Conservation (phyloP, 2,329 filamentous ascomycete species). For the Aspergillus texensis region DNA sequence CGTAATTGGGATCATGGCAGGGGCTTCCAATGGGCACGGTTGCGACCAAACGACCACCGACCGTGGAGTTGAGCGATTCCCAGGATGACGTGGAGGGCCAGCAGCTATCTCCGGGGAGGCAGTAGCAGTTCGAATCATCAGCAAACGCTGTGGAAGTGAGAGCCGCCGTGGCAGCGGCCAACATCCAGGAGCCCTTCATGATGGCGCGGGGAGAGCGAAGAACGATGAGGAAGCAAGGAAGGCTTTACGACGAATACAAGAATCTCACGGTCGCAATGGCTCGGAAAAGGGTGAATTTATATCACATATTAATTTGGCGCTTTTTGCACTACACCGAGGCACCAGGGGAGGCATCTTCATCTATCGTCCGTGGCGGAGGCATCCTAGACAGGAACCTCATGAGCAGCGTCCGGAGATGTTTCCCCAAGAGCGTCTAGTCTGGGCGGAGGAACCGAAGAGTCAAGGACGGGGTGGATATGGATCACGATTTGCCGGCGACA, state of each 20-base stretch:
- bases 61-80: constrained; percentile 39
- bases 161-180: constrained; percentile 10
- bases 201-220: constrained; percentile 9
- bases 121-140: constrained; percentile 22
- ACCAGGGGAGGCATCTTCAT: not conserved
- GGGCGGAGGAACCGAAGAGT: not conserved
- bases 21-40: constrained; percentile 43
- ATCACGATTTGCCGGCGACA: not conserved
- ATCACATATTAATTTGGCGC: not conserved
- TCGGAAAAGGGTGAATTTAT: not conserved
- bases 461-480: not conserved
- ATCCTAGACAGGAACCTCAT: not conserved
- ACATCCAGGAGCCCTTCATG: constrained; percentile 30
- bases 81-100: constrained; percentile 40
- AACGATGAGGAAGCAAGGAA: constrained; percentile 4
- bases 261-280: not conserved
- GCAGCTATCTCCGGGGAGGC: constrained; percentile 40
- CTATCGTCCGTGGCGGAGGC: not conserved
- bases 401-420: constrained; percentile 25
- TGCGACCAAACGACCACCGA: constrained; percentile 40
- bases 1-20: constrained; percentile 37
- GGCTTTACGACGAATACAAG: not conserved
- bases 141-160: constrained; percentile 3
- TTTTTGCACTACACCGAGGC: not conserved
- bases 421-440: constrained; percentile 21